Base-by-base conservation (phyloP, 2,329 filamentous ascomycete genomes). In the Microdochium bolleyi region DNA sequence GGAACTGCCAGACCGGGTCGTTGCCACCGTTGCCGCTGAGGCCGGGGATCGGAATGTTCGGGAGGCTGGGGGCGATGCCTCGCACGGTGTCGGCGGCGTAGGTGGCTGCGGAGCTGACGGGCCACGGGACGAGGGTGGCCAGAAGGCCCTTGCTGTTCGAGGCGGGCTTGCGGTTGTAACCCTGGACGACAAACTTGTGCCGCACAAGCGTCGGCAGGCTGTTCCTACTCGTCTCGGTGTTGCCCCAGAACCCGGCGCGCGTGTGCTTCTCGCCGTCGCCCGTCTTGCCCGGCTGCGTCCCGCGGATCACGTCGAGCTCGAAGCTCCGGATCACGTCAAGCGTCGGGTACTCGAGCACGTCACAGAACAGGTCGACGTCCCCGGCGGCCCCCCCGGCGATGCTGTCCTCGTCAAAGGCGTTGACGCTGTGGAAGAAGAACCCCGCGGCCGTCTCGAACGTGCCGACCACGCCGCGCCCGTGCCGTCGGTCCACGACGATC, bases 401-500 rank as follows among this genome's bases (percentile, higher is more conserved):
- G n/a, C n/a, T n/a, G 0, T 61, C 57, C 56, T 88, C 79, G 61
- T 92, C 87, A 64, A 84, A 94, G 0, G 88, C 80, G 59, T 95
- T 95, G 63, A 89, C 73, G 0, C 80, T 82, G 68, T 95, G 89
- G 66, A 95, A 95, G 67, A 83, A 85, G 72, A 92, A 95, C 49
- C 84, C 84, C 0, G 87, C 78, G 0, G 80, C 76, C 16, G 81
- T 85, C 19, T 84, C 78, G 61, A 87, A 92, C 1, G 76, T 80
- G 8, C 82, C 85, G 0, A 94, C 76, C 0, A 94, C 70, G 0
- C 89, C 88, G 21, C 75, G 74, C 3, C 75, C 78, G 2, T 73
- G 68, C 3, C 64, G 73, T 1, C 89, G 81, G 63, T 94, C 88
- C 19, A 95, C 68, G 0, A 95, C 80, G 57, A 88, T 82, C 89